phyloP scores from a whole-genome alignment of 1,284 basidiomycete species.

The Phlebopus sp. region DNA sequence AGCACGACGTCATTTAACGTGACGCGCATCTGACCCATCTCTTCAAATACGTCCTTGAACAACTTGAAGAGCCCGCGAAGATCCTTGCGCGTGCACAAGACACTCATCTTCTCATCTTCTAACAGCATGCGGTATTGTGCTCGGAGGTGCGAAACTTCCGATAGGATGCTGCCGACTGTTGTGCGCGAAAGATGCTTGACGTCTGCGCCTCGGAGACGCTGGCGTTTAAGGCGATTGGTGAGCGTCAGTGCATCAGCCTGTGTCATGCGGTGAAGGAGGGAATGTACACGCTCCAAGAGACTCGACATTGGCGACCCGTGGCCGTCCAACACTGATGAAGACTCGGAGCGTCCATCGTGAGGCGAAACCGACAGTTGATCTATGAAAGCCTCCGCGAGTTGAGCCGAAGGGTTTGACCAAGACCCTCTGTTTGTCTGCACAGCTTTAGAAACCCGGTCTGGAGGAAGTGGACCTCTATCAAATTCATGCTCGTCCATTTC shows the following conservation, averaged over 20 bases:
- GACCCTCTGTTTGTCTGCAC: slow-evolving; percentile 68
- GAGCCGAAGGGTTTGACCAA: slow-evolving; percentile 33
- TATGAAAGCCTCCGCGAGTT: slow-evolving; percentile 33
- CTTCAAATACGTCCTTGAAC: slow-evolving; percentile 81
- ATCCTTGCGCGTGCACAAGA: slow-evolving; percentile 76
- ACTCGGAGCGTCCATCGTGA: slow-evolving; percentile 61
- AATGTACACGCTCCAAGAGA: slow-evolving; percentile 70
- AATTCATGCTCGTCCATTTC: slow-evolving; percentile 46
- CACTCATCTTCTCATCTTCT: slow-evolving; percentile 64
- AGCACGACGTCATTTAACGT: slow-evolving; percentile 89
- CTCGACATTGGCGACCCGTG: slow-evolving; percentile 50
- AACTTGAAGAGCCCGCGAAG: slow-evolving; percentile 82
- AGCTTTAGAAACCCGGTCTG: slow-evolving; percentile 53
- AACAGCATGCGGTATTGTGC: slow-evolving; percentile 73
- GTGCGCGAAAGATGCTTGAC: slow-evolving; percentile 84
- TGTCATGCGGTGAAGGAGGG: slow-evolving; percentile 67
- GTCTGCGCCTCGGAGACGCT: slow-evolving; percentile 84
- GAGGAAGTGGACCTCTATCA: slow-evolving; percentile 32
- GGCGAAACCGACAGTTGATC: slow-evolving; percentile 47
- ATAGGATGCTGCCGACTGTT: slow-evolving; percentile 75
- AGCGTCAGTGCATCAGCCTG: slow-evolving; percentile 88
- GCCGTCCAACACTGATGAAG: slow-evolving; percentile 61
- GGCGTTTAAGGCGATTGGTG: slow-evolving; percentile 87
- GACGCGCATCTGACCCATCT: slow-evolving; percentile 80
- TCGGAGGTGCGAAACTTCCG: slow-evolving; percentile 71